phyloP scores from a whole-genome alignment of 2,329 filamentous ascomycete genomes.

The Aureobasidium sp. region DNA sequence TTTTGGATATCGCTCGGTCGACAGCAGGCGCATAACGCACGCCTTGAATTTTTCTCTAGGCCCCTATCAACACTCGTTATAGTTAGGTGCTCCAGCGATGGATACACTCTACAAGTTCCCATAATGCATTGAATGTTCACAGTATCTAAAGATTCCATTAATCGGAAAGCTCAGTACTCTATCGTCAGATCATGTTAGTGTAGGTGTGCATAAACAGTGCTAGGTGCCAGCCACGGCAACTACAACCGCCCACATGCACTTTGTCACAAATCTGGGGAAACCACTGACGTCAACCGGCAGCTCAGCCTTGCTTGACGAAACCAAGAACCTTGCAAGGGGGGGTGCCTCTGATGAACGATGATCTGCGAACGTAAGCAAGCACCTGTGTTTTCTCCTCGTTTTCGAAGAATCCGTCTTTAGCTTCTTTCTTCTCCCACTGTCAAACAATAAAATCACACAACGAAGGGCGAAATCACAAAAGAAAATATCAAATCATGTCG shows the following conservation, averaged over 20 bases:
- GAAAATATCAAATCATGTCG: background rate
- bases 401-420: no score
- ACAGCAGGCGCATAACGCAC: background rate
- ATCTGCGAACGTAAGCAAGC: background rate
- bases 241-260: background rate
- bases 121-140: background rate
- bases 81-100: background rate
- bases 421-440: background rate
- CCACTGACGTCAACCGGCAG: background rate
- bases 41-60: background rate
- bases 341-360: background rate
- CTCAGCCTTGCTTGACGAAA: background rate
- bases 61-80: background rate
- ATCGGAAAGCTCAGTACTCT: background rate
- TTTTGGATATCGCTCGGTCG: background rate
- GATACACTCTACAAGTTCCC: background rate
- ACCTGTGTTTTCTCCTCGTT: background rate
- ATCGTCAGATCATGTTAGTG: background rate
- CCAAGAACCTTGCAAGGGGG: background rate
- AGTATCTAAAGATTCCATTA: background rate
- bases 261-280: background rate
- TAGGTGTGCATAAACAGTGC: background rate
- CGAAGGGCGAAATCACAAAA: background rate
- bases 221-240: background rate
- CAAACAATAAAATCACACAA: background rate